Percentiles rank a stretch among this genome's conserved stretches.
phyloP scores from a whole-genome alignment of 2,329 filamentous ascomycete genomes.

The Didymella pomorum region DNA sequence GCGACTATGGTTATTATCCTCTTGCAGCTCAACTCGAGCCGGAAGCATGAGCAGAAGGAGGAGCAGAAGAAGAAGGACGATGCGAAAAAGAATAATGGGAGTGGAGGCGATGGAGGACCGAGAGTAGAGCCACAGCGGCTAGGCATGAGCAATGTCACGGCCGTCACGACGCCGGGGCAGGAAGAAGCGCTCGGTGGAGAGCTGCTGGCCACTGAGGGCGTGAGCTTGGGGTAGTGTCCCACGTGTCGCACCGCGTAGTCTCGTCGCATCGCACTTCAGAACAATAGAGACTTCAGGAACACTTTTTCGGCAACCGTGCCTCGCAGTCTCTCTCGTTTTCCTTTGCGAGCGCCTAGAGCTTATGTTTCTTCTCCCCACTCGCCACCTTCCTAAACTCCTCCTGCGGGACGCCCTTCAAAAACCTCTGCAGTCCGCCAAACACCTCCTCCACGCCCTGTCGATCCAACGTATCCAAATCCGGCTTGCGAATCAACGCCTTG shows the following conservation, averaged over 20 bases:
- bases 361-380: conserved; percentile 90
- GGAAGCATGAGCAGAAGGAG: conserved; percentile 49
- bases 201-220: conserved; percentile 44
- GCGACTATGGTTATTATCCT: conserved; percentile 19
- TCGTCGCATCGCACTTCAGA: too few relatives aligned
- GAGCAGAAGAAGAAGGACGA: conserved; percentile 50
- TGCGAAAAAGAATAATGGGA: conserved; percentile 1
- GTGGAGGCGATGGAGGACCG: neutral
- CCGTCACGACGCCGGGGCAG: conserved; percentile 7
- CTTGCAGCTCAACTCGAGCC: conserved; percentile 15
- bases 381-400: conserved; percentile 88
- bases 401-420: conserved; percentile 82
- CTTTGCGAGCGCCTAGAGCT: conserved; percentile 69
- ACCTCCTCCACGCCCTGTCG: conserved; percentile 82
- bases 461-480: conserved; percentile 77
- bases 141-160: neutral
- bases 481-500: conserved; percentile 80
- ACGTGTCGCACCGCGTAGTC: neutral
- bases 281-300: neutral
- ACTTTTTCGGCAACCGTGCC: too few relatives aligned
- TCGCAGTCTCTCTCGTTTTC: too few relatives aligned
- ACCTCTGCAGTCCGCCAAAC: conserved; percentile 83
- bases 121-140: neutral
- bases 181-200: conserved; percentile 42
- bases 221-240: conserved; percentile 40